Percentiles rank a stretch among this genome's conserved stretches.
Conservation (phyloP, 768 basidiomycete genomes). For the Termitomyces sp. region DNA sequence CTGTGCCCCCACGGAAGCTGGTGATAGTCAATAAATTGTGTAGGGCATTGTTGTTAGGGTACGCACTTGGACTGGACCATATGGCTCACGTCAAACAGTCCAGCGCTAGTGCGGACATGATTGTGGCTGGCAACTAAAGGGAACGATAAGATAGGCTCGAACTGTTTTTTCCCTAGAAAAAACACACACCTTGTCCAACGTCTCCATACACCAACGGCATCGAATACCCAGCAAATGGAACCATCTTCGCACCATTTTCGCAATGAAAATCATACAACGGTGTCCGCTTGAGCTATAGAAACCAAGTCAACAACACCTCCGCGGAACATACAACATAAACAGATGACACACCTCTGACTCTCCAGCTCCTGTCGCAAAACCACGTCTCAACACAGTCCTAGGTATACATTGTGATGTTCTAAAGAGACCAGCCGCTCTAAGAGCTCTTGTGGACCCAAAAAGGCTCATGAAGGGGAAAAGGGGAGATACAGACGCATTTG, state of each 20-base stretch:
- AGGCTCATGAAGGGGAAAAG: conserved; percentile 5
- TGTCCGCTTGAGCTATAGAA: conserved; percentile 50
- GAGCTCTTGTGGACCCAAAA: conserved; percentile 4
- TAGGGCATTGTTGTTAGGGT: neutral
- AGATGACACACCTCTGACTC: conserved; percentile 9
- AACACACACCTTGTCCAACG: conserved; percentile 67
- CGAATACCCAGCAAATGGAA: conserved; percentile 90
- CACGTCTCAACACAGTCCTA: neutral
- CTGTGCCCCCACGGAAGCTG: conserved; percentile 80
- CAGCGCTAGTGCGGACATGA: conserved; percentile 77
- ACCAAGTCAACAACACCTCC: neutral
- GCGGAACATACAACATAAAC: neutral
- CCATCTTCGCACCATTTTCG: conserved; percentile 85
- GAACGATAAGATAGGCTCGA: neutral
- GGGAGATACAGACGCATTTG: neutral
- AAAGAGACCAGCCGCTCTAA: conserved; percentile 4
- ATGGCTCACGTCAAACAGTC: conserved; percentile 96
- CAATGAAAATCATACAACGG: conserved; percentile 89
- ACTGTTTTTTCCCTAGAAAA: neutral
- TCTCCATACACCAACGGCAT: conserved; percentile 91
- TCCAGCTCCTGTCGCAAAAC: conserved; percentile 10
- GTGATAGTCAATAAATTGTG: neutral
- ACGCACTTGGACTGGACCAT: conserved; percentile 92
- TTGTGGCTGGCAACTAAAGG: conserved; percentile 81
- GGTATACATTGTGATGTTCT: conserved; percentile 2